Base-by-base conservation (phyloP, 2,329 filamentous ascomycete species). In the Zymoseptoria passerinii region DNA sequence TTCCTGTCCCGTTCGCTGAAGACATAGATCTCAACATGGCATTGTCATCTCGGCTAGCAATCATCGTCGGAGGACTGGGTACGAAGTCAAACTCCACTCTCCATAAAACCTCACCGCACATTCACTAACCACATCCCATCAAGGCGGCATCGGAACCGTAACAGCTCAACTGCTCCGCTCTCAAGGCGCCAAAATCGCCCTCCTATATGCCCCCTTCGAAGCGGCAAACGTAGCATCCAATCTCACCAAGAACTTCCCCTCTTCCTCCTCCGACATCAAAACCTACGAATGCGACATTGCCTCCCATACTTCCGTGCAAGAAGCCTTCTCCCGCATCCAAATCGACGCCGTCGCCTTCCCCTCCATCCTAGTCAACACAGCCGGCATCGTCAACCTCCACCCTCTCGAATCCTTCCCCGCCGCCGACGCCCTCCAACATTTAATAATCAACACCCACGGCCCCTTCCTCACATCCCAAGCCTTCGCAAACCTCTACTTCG, bases 141-240 rank as follows among this genome's bases (percentile, higher is more conserved):
- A 49, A 74, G 70, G 71, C 48, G 77, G 77, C 3, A 70, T 79
- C 2, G 77, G 77, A 7, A 74, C 75, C 13, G 72, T 71, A 40
- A 77, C 76, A 2, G 77, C 74, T 50, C 67, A 72, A 54, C 71
- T 75, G 16, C 68, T 80, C 1, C 69, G 71, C 23, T 66, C 73
- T 3, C 70, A 76, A 60, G 76, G 76, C 4, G 75, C 76, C 4
- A 71, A 67, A 10, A 65, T 79, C 3, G 77, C 76, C 7, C 72
- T 79, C 13, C 67, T 79, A 0, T 79, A 79, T 54, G 77, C 77
- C 0, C 76, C 77, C 1, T 78, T 78, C 60, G 77, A 79, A 63
- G 71, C 73, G 1, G 56, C 67, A 29, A 70, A 70, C 8, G 71
- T 72, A 18, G 66, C 74, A 20, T 64, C 74, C 44, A 70, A 74